Conservation (phyloP, 352 stramenopile genomes). For the Pythium vanterpoolii region DNA sequence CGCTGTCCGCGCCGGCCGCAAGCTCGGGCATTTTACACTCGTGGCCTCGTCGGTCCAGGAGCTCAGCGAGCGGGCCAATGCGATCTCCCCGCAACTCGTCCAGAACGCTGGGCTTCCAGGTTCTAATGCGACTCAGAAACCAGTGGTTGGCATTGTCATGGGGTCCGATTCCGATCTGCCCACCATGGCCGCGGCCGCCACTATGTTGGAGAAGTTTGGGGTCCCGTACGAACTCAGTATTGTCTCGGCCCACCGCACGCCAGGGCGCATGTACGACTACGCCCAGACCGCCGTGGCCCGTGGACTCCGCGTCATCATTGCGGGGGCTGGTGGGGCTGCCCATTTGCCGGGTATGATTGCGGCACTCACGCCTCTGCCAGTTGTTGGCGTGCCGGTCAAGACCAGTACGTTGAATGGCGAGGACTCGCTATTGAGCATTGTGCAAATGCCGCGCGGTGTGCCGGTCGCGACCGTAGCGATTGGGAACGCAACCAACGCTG, state of each 20-base stretch:
- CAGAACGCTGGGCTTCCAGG: constrained; percentile 38
- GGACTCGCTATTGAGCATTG: constrained; percentile 98
- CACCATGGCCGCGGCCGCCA: constrained; percentile 94
- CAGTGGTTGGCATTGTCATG: constrained; percentile 89
- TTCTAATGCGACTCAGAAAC: constrained; percentile 22
- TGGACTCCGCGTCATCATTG: constrained; percentile 93
- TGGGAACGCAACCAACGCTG: constrained; percentile 97
- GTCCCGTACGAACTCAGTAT: constrained; percentile 97
- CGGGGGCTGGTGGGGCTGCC: constrained; percentile 95
- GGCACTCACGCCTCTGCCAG: constrained; percentile 78
- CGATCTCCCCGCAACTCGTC: constrained; percentile 41
- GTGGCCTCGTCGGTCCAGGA: constrained; percentile 85
- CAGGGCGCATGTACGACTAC: constrained; percentile 95
- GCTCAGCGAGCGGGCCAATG: constrained; percentile 66
- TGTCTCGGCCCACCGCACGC: constrained; percentile 98
- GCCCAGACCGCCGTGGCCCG: constrained; percentile 85
- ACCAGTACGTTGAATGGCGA: constrained; percentile 96
- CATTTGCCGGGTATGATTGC: constrained; percentile 96
- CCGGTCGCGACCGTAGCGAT: constrained; percentile 98
- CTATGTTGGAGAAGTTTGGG: constrained; percentile 95
- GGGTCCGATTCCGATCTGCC: constrained; percentile 96
- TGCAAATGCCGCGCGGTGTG: constrained; percentile 98
- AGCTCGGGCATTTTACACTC: constrained; percentile 98
- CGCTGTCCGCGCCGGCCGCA: constrained; percentile 85
- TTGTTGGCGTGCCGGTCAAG: constrained; percentile 98